Base-by-base conservation (phyloP, 805 yeast species). In the Kazachstania bromeliacearum region DNA sequence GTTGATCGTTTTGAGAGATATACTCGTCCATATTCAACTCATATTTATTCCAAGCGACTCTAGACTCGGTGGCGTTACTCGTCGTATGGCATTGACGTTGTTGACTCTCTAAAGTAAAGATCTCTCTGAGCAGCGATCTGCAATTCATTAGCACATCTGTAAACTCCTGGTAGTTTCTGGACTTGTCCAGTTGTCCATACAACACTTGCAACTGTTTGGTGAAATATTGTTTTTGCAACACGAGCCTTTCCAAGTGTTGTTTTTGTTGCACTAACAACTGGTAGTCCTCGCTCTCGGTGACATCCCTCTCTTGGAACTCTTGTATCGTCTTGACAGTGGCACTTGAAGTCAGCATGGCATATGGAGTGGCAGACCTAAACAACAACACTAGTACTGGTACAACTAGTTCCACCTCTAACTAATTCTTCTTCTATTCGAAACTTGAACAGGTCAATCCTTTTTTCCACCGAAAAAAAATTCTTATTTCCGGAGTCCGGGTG, bases 101-200 rank as follows among this genome's bases (percentile, higher is more conserved):
- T 24, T 38, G 43, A 9, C 50, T 48, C 36, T 55, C 60, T 31
- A 46, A 29, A 13, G 59, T 50, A 41, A 57, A 55, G n/a, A 55
- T 48, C 38, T 53, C 52, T 23, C 52, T 39, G 35, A 57, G 42
- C 30, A 55, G 35, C 15, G 40, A 28, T 23, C 44, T 45, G 37
- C 47, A 47, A 25, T 49, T 47, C 43, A 45, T 41, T 34, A 57
- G 38, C 19, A 50, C 44, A 38, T 53, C 55, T 7, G 47, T 45
- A 24, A 57, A 46, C 42, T 55, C 62, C 37, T 55, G 56, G 35
- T 53, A 49, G 38, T 55, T 54, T 24, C 48, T 44, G 7, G 56
- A 51, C 35, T 48, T 47, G 33, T 50, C 53, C n/a, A 57, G 33
- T 29, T 52, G 49, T 25, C 42, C 35, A 35, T 53, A 55, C 21